Conservation (phyloP, 1,284 basidiomycete species). For the Leccinum olivaceoglutinosum region DNA sequence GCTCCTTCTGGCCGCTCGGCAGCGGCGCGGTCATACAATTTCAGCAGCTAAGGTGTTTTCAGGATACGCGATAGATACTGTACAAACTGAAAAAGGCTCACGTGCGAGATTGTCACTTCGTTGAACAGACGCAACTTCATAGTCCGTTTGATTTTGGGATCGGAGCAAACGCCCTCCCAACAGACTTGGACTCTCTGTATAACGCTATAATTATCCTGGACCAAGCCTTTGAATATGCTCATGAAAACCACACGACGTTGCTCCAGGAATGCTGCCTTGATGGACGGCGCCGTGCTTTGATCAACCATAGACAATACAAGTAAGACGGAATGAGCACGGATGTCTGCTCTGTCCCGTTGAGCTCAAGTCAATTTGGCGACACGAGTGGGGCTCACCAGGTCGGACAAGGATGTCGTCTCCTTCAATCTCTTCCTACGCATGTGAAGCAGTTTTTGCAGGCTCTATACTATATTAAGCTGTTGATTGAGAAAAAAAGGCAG, state of each 20-base stretch:
- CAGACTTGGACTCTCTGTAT: conserved; percentile 50
- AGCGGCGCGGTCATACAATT: conserved; percentile 59
- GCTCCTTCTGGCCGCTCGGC: conserved; percentile 34
- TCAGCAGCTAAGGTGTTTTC: conserved; percentile 45
- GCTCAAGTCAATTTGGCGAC: not conserved
- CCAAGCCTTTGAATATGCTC: conserved; percentile 63
- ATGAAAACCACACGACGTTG: conserved; percentile 58
- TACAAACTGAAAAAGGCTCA: conserved; percentile 27
- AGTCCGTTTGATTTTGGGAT: conserved; percentile 62
- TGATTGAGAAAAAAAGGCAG: not conserved
- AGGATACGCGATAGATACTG: not conserved
- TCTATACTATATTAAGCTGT: conserved; percentile 33
- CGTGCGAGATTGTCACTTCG: conserved; percentile 57
- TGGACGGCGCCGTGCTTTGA: conserved; percentile 36
- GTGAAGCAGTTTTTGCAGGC: conserved; percentile 57
- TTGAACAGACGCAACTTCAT: conserved; percentile 64
- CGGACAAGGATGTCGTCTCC: conserved; percentile 39
- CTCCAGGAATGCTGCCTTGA: conserved; percentile 62
- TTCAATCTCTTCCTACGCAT: conserved; percentile 55
- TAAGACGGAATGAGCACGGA: conserved; percentile 63
- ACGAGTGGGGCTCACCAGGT: conserved; percentile 43
- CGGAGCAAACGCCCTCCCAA: conserved; percentile 59
- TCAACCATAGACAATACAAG: conserved; percentile 69
- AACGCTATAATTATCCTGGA: conserved; percentile 55
- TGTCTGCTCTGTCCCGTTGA: conserved; percentile 42